Evolutionary conservation across 2,329 filamentous ascomycete species (phyloP).

Genomic region (Ophiostoma sp.): DNA sequence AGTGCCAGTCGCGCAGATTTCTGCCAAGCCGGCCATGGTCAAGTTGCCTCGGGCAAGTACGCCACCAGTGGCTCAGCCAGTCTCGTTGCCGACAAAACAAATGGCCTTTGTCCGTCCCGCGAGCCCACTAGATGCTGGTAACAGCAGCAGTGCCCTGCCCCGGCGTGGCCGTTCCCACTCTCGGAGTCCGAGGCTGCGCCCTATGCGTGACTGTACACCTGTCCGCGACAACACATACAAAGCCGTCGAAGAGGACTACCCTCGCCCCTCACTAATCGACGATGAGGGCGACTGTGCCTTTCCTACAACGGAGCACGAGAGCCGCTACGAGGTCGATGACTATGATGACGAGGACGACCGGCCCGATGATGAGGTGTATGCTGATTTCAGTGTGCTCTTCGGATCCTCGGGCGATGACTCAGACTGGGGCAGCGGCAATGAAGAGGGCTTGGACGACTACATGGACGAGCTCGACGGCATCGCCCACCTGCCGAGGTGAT

Average conservation of each 20-base stretch:
- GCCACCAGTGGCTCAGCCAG: neutral
- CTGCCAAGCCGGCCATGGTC: neutral
- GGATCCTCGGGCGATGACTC: slow-evolving; percentile 32
- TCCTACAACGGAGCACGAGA: slow-evolving; percentile 43
- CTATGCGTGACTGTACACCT: neutral
- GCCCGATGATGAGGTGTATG: slow-evolving; percentile 48
- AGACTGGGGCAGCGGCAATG: slow-evolving; percentile 29
- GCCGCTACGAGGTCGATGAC: slow-evolving; percentile 34
- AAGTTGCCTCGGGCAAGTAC: neutral
- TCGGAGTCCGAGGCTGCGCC: neutral
- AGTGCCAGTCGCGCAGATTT: neutral
- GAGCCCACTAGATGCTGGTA: neutral
- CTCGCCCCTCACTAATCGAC: slow-evolving; percentile 26
- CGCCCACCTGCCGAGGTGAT: slow-evolving; percentile 38
- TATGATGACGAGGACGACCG: slow-evolving; percentile 38
- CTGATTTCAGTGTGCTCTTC: slow-evolving; percentile 51
- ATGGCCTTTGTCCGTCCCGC: too few relatives aligned
- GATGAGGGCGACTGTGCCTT: slow-evolving; percentile 40
- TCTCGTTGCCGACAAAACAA: too few relatives aligned
- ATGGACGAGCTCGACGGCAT: slow-evolving; percentile 53
- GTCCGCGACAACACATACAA: neutral
- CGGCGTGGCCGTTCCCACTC: slow-evolving; percentile 2
- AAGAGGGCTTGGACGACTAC: slow-evolving; percentile 47
- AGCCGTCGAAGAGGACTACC: neutral
- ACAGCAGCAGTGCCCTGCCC: neutral